Evolutionary conservation across 108 stramenopile genomes (phyloP), one percentile per base, ranked within the genome.

Genomic region (Parmales sp.): DNA sequence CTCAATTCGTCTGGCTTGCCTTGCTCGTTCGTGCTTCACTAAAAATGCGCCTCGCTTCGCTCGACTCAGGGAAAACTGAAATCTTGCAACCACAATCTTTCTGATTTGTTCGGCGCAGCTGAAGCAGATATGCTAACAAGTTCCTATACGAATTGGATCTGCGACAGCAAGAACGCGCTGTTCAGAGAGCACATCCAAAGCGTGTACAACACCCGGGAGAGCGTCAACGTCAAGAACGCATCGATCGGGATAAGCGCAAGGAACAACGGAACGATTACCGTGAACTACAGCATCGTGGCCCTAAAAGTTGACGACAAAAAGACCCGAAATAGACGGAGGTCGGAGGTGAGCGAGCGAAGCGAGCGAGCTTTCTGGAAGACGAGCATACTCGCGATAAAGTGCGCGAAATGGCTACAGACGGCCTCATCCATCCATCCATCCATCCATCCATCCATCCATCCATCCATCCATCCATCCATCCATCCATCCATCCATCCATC

Each of bases 281-380:
- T 60, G 11, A 34, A 34, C 54, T 60, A 60, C 54, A 11, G 36
- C n/a, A 60, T 60, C 31, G 36, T 60, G 54, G 31, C 54, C 11
- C 54, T 60, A 28, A 34, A 34, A 34, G 54, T 34, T 5, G 54
- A 60, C n/a, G 20, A 34, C 29, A 34, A 60, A 34, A 60, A 60
- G 54, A 60, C 16, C 31, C 26, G 54, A 5, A 34, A 60, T 34
- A 34, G 2, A 3, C 29, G 54, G 26, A 60, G 54, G 54, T n/a
- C n/a, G n/a, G n/a, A n/a, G n/a, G n/a, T n/a, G n/a, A n/a, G n/a
- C n/a, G n/a, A n/a, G n/a, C n/a, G n/a, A n/a, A n/a, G n/a, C n/a
- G n/a, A n/a, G n/a, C n/a, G n/a, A n/a, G n/a, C n/a, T n/a, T n/a
- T n/a, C n/a, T n/a, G n/a, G n/a, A n/a, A n/a, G n/a, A n/a, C n/a